phyloP scores from a whole-genome alignment of 805 yeast genomes.

The Starmerella tilneyi region DNA sequence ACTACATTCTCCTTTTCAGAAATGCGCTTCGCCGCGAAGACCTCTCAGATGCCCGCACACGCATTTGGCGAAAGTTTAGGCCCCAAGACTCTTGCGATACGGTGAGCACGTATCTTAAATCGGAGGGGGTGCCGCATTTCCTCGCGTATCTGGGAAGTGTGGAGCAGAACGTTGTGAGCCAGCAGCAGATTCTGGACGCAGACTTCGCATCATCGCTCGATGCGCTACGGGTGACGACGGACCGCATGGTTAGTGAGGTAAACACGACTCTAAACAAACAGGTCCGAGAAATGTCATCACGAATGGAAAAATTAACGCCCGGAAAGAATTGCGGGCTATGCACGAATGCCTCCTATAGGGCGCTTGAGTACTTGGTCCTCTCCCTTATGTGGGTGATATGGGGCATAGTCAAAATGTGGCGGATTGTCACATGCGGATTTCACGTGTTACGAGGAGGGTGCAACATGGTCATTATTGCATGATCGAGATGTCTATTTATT shows the following conservation, averaged over 20 bases:
- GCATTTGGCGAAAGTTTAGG: not conserved
- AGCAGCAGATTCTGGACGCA: slow-evolving; percentile 21
- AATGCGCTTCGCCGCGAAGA: slow-evolving; percentile 19
- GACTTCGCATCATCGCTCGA: slow-evolving; percentile 22
- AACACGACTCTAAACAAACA: slow-evolving; percentile 26
- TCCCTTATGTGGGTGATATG: slow-evolving; percentile 23
- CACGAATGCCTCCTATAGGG: slow-evolving; percentile 13
- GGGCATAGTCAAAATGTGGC: slow-evolving; percentile 17
- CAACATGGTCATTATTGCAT: slow-evolving; percentile 7
- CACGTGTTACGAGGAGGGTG: slow-evolving; percentile 6
- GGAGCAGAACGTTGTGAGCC: slow-evolving; percentile 17
- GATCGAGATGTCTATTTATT: not conserved
- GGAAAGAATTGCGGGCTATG: slow-evolving; percentile 13
- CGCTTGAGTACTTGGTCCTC: slow-evolving; percentile 23
- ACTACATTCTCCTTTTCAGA: slow-evolving; percentile 18
- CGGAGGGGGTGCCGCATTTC: slow-evolving; percentile 18
- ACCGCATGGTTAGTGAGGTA: slow-evolving; percentile 26
- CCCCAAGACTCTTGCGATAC: not conserved
- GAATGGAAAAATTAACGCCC: slow-evolving; percentile 22
- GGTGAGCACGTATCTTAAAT: slow-evolving; percentile 16
- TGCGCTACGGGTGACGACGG: slow-evolving; percentile 23
- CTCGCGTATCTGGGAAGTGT: slow-evolving; percentile 19
- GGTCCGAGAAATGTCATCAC: slow-evolving; percentile 23
- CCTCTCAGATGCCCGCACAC: not conserved
- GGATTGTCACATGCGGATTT: not conserved